Evolutionary conservation across 2,329 filamentous ascomycete species (phyloP).

Genomic region (Colletotrichum falcatum): DNA sequence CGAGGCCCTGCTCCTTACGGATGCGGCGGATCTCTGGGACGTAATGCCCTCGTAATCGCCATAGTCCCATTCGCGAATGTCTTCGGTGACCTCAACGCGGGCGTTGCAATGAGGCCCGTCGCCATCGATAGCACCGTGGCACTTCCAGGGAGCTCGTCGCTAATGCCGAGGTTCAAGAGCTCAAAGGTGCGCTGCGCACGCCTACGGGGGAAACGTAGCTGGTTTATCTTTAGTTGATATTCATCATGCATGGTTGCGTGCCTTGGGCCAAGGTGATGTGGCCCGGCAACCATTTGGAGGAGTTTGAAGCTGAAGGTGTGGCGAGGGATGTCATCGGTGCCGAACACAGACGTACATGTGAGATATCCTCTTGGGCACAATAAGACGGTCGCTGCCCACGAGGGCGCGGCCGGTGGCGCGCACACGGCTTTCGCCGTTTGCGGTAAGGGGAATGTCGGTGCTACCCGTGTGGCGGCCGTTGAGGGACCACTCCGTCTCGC

Average conservation of each 20-base stretch:
- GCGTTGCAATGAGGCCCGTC: slow-evolving; percentile 65
- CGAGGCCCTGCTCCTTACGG: slow-evolving; percentile 67
- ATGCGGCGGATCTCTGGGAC: slow-evolving; percentile 73
- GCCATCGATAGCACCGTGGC: slow-evolving; percentile 53
- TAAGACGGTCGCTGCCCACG: slow-evolving; percentile 85
- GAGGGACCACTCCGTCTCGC: slow-evolving; percentile 95
- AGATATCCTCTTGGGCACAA: slow-evolving; percentile 83
- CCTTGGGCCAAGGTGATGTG: neutral
- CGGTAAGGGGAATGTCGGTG: slow-evolving; percentile 88
- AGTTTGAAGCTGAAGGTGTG: neutral
- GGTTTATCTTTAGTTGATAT: slow-evolving; percentile 19
- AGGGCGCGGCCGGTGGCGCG: slow-evolving; percentile 84
- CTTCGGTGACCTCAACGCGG: slow-evolving; percentile 74
- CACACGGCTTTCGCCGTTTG: slow-evolving; percentile 82
- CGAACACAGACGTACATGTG: slow-evolving; percentile 74
- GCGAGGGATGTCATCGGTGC: no score
- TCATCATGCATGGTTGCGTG: neutral
- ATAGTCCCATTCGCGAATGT: slow-evolving; percentile 89
- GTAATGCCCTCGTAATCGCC: slow-evolving; percentile 88
- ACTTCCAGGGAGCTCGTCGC: slow-evolving; percentile 79
- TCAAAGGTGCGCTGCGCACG: slow-evolving; percentile 93
- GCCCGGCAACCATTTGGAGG: neutral
- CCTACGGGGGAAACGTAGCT: slow-evolving; percentile 88
- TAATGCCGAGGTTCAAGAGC: slow-evolving; percentile 80
- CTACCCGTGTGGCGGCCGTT: slow-evolving; percentile 85